Evolutionary conservation across 345 rosid species (phyloP).

Genomic region (Citrus mangshanensis): DNA sequence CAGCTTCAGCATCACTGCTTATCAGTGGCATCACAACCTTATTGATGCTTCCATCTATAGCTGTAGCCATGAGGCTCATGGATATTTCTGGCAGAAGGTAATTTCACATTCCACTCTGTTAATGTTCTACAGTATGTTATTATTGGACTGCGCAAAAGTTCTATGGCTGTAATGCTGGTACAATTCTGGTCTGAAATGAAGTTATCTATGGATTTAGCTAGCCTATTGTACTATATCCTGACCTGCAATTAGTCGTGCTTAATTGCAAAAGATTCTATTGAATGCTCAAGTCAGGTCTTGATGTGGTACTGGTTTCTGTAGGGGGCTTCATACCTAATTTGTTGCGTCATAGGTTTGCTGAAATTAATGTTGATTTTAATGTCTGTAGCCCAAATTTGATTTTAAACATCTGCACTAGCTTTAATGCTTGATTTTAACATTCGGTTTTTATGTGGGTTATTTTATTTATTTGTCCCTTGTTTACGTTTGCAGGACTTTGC

Average conservation of each 20-base stretch:
- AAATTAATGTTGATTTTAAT: neutral
- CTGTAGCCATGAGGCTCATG: slow-evolving; percentile 96
- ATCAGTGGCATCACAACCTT: slow-evolving; percentile 82
- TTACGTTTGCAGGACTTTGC: slow-evolving; percentile 62
- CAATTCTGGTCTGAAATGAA: neutral
- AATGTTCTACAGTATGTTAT: neutral
- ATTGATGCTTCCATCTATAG: slow-evolving; percentile 93
- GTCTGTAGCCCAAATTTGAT: neutral
- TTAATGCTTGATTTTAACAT: neutral
- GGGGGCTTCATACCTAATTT: neutral
- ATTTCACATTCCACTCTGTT: neutral
- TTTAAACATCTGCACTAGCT: neutral
- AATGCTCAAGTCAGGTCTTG: neutral
- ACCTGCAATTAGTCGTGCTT: neutral
- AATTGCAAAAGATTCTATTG: neutral
- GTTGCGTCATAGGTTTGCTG: neutral
- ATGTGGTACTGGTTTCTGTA: neutral
- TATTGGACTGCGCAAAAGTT: neutral
- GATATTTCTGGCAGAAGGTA: slow-evolving; percentile 94
- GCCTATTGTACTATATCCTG: neutral
- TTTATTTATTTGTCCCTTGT: neutral
- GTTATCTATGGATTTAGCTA: neutral
- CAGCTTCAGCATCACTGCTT: slow-evolving; percentile 75
- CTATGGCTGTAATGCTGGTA: neutral
- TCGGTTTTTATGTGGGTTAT: slow-evolving; percentile 6